Base-by-base conservation (phyloP, 1,284 basidiomycete species). In the Fomitopsis palustris region DNA sequence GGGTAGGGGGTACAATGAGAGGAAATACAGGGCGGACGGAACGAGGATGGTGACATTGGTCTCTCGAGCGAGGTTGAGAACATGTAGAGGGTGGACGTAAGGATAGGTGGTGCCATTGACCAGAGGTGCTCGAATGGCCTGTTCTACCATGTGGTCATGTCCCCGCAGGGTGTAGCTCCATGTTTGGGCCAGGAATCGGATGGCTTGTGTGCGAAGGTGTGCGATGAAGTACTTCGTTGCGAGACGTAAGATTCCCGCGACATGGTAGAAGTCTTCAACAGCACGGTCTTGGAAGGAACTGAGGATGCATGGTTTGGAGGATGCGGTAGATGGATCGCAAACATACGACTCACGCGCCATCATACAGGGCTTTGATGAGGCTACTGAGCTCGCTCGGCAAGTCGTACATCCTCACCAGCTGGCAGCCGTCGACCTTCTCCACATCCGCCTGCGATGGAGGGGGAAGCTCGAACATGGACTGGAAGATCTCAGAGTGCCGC, bases 401-500 rank as follows among this genome's bases (percentile, higher is more conserved):
- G 63, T 87, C 85, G 66, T 81, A 77, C 81, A 86, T 81, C 17
- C 70, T 72, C 17, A 86, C 77, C 31, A 83, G 74, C 57, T 77
- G 81, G 59, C 79, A 84, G 19, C 75, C 77, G 56, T 84, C 80
- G 49, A 77, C 62, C 12, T 61, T 67, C 55, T 80, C 77, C 21
- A 68, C 62, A 8, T 72, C 70, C 5, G 67, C 43, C 8, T 62
- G 39, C 10, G 60, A 60, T 0, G 80, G 77, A 58, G 80, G 78
- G 6, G 83, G 81, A 17, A 86, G 67, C 37, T 78, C 74, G 62
- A 86, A 80, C 82, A 86, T 84, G 37, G 80, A 77, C 55, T 77
- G 74, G 65, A 87, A 86, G 43, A 86, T 72, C 64, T 84, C 83
- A 17, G 84, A 86, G 65, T 85, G 82, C 39, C 84, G 74, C 0